Evolutionary conservation across 2,329 filamentous ascomycete species (phyloP).

Genomic region (Cladophialophora carrionii): DNA sequence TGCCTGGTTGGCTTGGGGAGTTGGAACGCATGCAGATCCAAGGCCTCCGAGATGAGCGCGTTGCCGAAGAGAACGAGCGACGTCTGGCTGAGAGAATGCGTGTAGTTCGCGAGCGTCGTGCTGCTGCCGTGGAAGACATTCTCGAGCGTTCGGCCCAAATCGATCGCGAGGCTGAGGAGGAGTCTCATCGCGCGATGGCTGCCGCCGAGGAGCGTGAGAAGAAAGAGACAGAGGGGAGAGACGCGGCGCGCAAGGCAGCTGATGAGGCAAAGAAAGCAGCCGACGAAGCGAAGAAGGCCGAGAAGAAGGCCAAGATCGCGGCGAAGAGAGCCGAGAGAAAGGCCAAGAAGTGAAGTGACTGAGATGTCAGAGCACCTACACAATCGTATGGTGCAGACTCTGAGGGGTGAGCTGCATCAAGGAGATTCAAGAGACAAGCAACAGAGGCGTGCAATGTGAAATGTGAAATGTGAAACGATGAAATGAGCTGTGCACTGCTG

Average conservation of each 20-base stretch:
- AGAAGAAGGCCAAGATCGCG: constrained; percentile 1
- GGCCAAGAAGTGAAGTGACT: constrained; percentile 1
- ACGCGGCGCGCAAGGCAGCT: not conserved
- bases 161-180: not conserved
- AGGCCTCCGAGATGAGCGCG: not conserved
- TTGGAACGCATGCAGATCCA: constrained; percentile 25
- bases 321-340: not conserved
- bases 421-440: not conserved
- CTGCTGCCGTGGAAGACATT: not conserved
- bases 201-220: not conserved
- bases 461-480: no score
- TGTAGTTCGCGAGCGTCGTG: not conserved
- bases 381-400: not conserved
- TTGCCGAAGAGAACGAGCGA: not conserved
- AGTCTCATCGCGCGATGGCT: not conserved
- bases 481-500: no score
- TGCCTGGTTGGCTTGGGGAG: constrained; percentile 20
- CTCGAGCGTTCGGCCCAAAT: not conserved
- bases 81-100: not conserved
- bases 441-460: not conserved
- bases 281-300: not conserved
- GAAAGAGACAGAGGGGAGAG: constrained; percentile 6
- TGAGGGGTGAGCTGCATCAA: not conserved
- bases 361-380: not conserved
- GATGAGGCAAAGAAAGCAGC: not conserved